Base-by-base conservation (phyloP, 768 basidiomycete genomes). In the Amanita rubescens region DNA sequence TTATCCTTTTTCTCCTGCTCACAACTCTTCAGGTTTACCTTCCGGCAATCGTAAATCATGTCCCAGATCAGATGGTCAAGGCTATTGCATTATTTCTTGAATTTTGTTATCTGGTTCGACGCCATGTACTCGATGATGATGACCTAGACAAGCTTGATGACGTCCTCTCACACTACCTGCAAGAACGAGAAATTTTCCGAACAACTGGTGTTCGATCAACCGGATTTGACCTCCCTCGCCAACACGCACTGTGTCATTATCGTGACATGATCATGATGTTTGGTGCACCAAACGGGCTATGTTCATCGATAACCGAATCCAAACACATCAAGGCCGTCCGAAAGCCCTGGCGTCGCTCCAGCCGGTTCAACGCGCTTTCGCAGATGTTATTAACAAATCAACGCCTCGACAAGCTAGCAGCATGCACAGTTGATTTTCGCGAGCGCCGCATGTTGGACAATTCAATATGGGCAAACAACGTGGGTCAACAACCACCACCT, bases 321-420 rank as follows among this genome's bases (percentile, higher is more conserved):
- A 60, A 60, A 41, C 61, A 62, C 42, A 59, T 60, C 22, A 43
- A 48, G 7, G 66, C 64, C 2, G 59, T 65, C 32, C 61, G 56
- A 53, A 34, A 62, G 10, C 65, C 64, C 0, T 66, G 62, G 61
- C 41, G 56, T 1, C 54, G 54, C 8, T 63, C 58, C 0, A 65
- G 49, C 50, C 47, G 24, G 1, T 58, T 45, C 43, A 52, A 63
- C 2, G 56, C 63, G 0, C 59, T 68, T 1, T 38, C 48, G 0
- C 62, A 67, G 46, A 66, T 67, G 58, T 58, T 67, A 14, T 39
- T 54, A 4, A 62, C 58, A 1, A 63, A 60, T 46, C 51, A 54
- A 12, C 38, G 50, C 3, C 27, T 30, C 27, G 27, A 30, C 8
- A 30, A 30, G 27, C 27, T 30, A 30, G n/a, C n/a, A 4, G n/a